Base-by-base conservation (phyloP, 495 filamentous ascomycete genomes). In the Hypoxylon subgilvum region DNA sequence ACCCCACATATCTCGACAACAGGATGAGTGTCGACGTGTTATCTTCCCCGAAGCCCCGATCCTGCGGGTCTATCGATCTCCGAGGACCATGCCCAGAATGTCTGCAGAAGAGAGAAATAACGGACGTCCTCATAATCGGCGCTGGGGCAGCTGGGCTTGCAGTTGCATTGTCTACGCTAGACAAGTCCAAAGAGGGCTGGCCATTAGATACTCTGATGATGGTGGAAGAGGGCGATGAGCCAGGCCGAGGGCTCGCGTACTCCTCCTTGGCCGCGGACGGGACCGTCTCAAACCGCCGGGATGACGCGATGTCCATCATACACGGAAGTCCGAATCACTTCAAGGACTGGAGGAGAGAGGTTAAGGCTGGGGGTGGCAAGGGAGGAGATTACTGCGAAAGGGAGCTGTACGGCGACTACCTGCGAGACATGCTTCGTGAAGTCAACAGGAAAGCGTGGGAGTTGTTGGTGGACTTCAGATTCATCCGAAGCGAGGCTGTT, bases 261-360 rank as follows among this genome's bases (percentile, higher is more conserved):
- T 48, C 45, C 5, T 18, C 45, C n/a, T 30, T 12, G 5, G 4
- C 7, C 1, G 19, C 32, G 19, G 14, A 30, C 14, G 46, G 21
- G 3, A 39, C 46, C 5, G 18, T 36, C n/a, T 40, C 8, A 8
- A 50, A 50, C 16, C 32, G 46, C 5, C 32, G 14, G n/a, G 34
- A 50, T 10, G 16, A 39, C n/a, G 19, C 34, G 5, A 50, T 50
- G 46, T 50, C 46, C 13, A 32, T 50, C 1, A 40, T 50, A 0
- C 21, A 16, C 12, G 19, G 32, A 21, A 9, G 30, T 1, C 46
- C 46, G 1, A 18, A 40, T 7, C 32, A 50, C 23, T 50, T 50
- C 34, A 18, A 4, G 18, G 22, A 39, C 46, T 50, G 46, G 46
- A 19, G 6, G 14, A 16, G 4, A 22, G 25, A 30, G 1, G 4